Base-by-base conservation (phyloP, 1,139 yeast species). In the Meyerozyma carpophila region DNA sequence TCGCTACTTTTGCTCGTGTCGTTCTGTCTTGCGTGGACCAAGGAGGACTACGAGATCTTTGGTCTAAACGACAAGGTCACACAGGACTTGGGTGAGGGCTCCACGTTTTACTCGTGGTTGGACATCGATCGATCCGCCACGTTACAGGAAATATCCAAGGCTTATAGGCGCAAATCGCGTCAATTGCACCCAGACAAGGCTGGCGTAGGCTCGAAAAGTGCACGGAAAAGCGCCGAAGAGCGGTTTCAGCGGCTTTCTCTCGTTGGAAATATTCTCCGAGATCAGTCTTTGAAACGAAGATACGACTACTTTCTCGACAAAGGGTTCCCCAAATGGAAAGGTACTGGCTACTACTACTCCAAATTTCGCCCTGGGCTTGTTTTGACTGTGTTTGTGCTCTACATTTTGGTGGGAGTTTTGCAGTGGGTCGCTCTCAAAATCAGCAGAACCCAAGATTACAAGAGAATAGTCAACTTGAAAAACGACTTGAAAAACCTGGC, bases 291-390 rank as follows among this genome's bases (percentile, higher is more conserved):
- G 46, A 79, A 84, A 48, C 84, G 82, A 50, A 73, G 93, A 14
- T 93, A 93, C 61, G 98, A 93, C 61, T 91, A 82, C 62, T 93
- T 88, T 64, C 69, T 86, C 45, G 71, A 77, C 34, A 79, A 82
- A 52, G 99, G 98, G 3, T 93, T 93, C 64, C 99, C 98, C 5
- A 74, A 75, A 47, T 88, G 87, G 79, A 81, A 77, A 46, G 79
- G 77, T 0, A 66, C 77, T 1, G 77, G 73, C 0, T 80, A 77
- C 58, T 69, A 66, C 43, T 78, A 77, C 50, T 63, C 77, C 38
- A 70, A 75, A 55, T 83, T 79, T 61, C 73, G 79, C 43, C 89
- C 88, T 8, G 86, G 84, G 37, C 53, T 87, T 2, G 47, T 70
- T 2, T 65, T 80, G 43, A 80, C 88, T 0, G 49, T 81, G 16